A percentile compares a stretch with the other conserved stretches of the same genome.
These are phyloP conservation scores for Arthrobotrys musiformis DNA, from an alignment of 2,329 filamentous ascomycete species.

Conservation along the genomic window DNA sequence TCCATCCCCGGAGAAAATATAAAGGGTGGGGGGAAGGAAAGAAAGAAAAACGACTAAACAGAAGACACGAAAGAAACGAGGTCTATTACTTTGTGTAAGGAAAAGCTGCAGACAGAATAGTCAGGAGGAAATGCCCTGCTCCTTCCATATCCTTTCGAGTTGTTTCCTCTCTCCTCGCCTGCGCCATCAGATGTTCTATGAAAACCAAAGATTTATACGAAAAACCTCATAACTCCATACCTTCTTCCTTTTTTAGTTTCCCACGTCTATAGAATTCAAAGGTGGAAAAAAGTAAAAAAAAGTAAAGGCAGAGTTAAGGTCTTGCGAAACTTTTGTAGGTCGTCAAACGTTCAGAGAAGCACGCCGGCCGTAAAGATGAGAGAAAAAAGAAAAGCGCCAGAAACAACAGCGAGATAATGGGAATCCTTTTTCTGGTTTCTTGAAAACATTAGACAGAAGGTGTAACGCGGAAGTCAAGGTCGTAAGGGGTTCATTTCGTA, in stretches of 20 bases:
- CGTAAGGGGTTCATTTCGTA: slow-evolving; percentile 56
- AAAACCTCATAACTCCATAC: slow-evolving; percentile 54
- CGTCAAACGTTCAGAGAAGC: slow-evolving; percentile 48
- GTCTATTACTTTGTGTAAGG: slow-evolving; percentile 55
- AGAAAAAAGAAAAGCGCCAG: slow-evolving; percentile 42
- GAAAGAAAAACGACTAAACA: slow-evolving; percentile 8
- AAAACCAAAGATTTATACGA: slow-evolving; percentile 54
- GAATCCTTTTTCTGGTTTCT: slow-evolving; percentile 53
- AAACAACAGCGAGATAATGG: slow-evolving; percentile 56
- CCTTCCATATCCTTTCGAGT: slow-evolving; percentile 10
- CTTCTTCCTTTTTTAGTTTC: slow-evolving; percentile 39
- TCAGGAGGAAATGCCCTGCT: slow-evolving; percentile 34
- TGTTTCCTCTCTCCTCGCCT: slow-evolving; percentile 27
- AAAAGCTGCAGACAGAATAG: slow-evolving; percentile 56
- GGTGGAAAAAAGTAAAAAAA: slow-evolving; percentile 32
- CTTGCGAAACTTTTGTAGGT: slow-evolving; percentile 56
- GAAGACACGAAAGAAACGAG: slow-evolving; percentile 56
- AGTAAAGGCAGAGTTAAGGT: slow-evolving; percentile 54
- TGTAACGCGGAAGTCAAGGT: slow-evolving; percentile 30
- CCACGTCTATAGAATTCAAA: slow-evolving; percentile 54
- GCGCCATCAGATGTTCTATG: slow-evolving; percentile 22
- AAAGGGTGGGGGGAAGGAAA: not conserved
- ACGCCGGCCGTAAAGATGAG: slow-evolving; percentile 53
- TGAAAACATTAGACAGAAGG: slow-evolving; percentile 55
- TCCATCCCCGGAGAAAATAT: not conserved